phyloP scores from a whole-genome alignment of 352 stramenopile species.

The Pseudoperonospora humuli region DNA sequence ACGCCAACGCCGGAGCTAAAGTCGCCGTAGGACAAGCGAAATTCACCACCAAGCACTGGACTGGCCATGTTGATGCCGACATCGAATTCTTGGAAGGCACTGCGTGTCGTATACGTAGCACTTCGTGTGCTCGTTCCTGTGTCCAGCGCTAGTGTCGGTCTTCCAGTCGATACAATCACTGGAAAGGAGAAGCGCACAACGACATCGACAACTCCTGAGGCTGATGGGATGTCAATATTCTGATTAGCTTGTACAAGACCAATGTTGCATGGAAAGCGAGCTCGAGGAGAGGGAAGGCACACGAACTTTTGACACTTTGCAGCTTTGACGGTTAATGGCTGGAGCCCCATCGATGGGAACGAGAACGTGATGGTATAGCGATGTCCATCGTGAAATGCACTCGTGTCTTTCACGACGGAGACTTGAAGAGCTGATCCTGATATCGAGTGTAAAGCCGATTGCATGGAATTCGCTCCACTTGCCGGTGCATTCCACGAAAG shows the following conservation, averaged over 20 bases:
- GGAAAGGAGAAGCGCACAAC: conserved; percentile 45
- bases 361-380: conserved; percentile 45
- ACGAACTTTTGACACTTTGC: conserved; percentile 26
- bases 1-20: conserved; percentile 23
- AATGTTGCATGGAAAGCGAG: conserved; percentile 26
- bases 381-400: conserved; percentile 39
- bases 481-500: conserved; percentile 48
- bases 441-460: conserved; percentile 40
- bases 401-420: conserved; percentile 26
- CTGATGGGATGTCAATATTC: conserved; percentile 32
- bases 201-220: conserved; percentile 38
- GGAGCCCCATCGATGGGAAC: conserved; percentile 42
- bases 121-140: conserved; percentile 23
- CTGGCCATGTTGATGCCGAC: conserved; percentile 44
- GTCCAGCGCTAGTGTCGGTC: conserved; percentile 33
- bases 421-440: conserved; percentile 30
- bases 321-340: conserved; percentile 28
- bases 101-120: conserved; percentile 37
- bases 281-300: conserved; percentile 17
- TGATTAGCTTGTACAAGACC: conserved; percentile 36
- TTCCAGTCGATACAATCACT: conserved; percentile 28
- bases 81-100: conserved; percentile 49
- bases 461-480: conserved; percentile 21
- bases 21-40: conserved; percentile 56
- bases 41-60: conserved; percentile 30